These are phyloP conservation scores for Candida sp. DNA, from an alignment of 1,139 yeast genomes.

Conservation along the genomic window DNA sequence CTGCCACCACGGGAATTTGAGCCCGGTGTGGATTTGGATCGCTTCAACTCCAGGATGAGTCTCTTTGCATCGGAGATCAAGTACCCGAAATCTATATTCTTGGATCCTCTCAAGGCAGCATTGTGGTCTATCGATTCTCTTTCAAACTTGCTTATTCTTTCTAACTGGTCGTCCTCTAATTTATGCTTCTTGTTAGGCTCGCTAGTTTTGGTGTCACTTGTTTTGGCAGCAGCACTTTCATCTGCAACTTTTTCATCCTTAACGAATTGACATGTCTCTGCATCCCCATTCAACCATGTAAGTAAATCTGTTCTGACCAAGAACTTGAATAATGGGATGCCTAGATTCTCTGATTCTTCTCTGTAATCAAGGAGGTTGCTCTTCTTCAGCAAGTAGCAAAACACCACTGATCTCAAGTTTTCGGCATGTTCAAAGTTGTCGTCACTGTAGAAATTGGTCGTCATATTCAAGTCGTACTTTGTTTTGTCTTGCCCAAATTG, in stretches of 20 bases:
- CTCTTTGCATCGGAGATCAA: slow-evolving; percentile 74
- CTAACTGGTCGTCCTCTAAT: slow-evolving; percentile 59
- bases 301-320: slow-evolving; percentile 85
- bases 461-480: slow-evolving; percentile 36
- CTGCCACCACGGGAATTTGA: slow-evolving; percentile 6
- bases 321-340: slow-evolving; percentile 77
- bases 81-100: slow-evolving; percentile 72
- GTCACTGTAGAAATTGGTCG: slow-evolving; percentile 64
- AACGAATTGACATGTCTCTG: slow-evolving; percentile 59
- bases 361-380: slow-evolving; percentile 84
- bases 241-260: slow-evolving; percentile 24
- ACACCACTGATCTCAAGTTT: slow-evolving; percentile 66
- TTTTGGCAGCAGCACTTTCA: slow-evolving; percentile 9
- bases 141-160: slow-evolving; percentile 61
- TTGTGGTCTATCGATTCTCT: slow-evolving; percentile 78
- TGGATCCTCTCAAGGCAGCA: slow-evolving; percentile 78
- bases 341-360: slow-evolving; percentile 66
- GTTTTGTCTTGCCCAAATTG: slow-evolving; percentile 28
- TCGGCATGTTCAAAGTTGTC: slow-evolving; percentile 38
- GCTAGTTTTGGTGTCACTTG: slow-evolving; percentile 6
- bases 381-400: slow-evolving; percentile 82
- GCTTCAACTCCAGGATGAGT: slow-evolving; percentile 60
- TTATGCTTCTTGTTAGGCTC: slow-evolving; percentile 26
- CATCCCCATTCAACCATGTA: slow-evolving; percentile 78
- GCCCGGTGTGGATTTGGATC: slow-evolving; percentile 29